Evolutionary conservation across 768 basidiomycete species (phyloP), one percentile per base, ranked within the genome.

Genomic region (Trichaptum fuscoviolaceum): DNA sequence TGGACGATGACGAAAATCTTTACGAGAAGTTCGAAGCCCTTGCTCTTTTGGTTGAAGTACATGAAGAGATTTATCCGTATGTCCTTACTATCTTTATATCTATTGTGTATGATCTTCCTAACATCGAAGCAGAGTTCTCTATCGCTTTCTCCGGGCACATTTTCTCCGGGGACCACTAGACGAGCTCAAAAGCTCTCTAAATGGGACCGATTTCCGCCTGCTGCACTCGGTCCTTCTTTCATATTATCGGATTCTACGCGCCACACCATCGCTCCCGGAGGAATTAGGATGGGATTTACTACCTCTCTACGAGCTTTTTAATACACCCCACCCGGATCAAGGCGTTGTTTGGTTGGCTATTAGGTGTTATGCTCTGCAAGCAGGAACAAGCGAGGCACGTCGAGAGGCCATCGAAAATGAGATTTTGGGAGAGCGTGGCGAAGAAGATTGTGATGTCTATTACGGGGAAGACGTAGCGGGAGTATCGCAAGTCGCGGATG

Each of bases 181-280:
- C 30, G 57, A 64, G 10, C 23, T 64, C 42, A 20, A 20, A 52
- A 52, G 42, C 42, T 52, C 42, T 15, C 15, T 12, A 15, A 52
- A 52, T 20, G 20, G 42, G 42, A 52, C 42, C 3, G 42, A 52
- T 42, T 64, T 75, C 6, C 71, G 72, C 23, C 81, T 82, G n/a
- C 76, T 95, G 15, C 92, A 95, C 25, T 80, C 81, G 63, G 75
- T 91, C 0, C 83, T 97, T 35, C 80, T 96, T 58, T 85, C 91
- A 0, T 93, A 95, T 72, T 91, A 91, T 73, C 88, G 95, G 52
- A 82, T 96, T 62, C 80, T 95, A 20, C 82, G 84, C 72, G 87
- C 87, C 25, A 94, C 92, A 74, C 86, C 87, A 18, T 79, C 86
- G 68, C 81, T 95, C 23, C 88, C 93, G 1, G 67, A 72, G 18